Base-by-base conservation (phyloP, 1,284 basidiomycete genomes). In the Trametes pubescens region DNA sequence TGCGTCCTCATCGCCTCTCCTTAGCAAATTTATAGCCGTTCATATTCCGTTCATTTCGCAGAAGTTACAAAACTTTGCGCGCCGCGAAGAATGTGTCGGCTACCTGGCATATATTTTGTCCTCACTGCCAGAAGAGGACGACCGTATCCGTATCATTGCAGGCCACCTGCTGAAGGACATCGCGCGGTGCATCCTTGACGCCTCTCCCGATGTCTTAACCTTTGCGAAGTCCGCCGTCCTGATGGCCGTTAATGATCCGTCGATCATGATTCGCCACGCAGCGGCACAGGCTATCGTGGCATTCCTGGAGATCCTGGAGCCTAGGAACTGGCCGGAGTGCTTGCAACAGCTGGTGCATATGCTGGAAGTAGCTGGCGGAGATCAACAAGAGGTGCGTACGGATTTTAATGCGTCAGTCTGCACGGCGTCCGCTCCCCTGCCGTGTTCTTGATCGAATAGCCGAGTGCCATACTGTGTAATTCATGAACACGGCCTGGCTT, bases 111-210 rank as follows among this genome's bases (percentile, higher is more conserved):
- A 97, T 78, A 95, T 99, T 79, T 87, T 98, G 66, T 90, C 92
- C 56, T 85, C 86, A 51, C 79, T 94, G 82, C 84, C 89, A 1
- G 83, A 88, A 66, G 95, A 99, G 79, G 92, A 96, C 71, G 92
- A 94, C 72, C 91, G 92, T 49, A 95, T 97, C 74, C 88, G 97
- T 61, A 94, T 94, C 64, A 96, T 99, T 78, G 96, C 98, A 34
- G 98, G 97, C 59, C 93, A 99, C 72, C 85, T 99, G 38, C 89
- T 99, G 78, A 99, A 99, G 87, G 99, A 99, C 80, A 95, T 96
- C 73, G 88, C 90, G 44, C 83, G 88, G 61, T 84, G 91, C 71
- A 87, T 94, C 72, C 81, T 91, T 56, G 82, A 80, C 59, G 86
- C 90, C 14, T 80, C 87, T 26, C 81, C 82, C 18, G 86, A 90